Percentiles rank a stretch among this genome's conserved stretches.
Evolutionary conservation across 1,284 basidiomycete species (phyloP).

Genomic region (Uromyces viciae-fabae): DNA sequence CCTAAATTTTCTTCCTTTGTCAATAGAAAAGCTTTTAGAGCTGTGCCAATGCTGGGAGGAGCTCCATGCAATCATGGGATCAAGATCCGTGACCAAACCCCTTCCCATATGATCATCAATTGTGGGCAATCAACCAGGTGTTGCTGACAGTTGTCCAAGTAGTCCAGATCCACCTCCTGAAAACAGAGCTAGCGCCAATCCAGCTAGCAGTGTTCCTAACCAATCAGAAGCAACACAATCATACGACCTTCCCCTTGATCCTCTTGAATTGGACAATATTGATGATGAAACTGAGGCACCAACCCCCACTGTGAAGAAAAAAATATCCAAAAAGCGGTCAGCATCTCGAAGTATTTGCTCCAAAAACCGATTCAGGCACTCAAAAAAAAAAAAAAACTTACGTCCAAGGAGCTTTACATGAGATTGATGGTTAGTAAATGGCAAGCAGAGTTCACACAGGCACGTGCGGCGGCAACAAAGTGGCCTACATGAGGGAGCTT

Average conservation of each 20-base stretch:
- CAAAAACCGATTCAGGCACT: background rate
- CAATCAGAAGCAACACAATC: background rate
- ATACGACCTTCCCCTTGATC: background rate
- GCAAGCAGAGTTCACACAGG: background rate
- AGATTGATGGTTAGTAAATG: background rate
- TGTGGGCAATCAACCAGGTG: background rate
- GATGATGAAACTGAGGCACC: background rate
- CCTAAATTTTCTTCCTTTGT: no score
- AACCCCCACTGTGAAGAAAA: background rate
- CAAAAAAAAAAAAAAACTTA: background rate
- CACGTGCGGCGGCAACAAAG: background rate
- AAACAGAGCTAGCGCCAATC: no score
- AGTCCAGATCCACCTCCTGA: no score
- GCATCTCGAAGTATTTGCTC: background rate
- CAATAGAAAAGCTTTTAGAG: no score
- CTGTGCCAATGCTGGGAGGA: background rate
- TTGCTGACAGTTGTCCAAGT: background rate
- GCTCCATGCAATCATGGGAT: constrained; percentile 6
- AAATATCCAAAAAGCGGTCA: background rate
- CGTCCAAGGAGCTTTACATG: background rate
- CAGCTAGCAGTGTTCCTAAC: background rate
- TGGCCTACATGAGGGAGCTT: background rate
- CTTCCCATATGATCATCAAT: background rate
- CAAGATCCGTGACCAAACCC: background rate
- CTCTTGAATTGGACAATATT: background rate